Conservation (phyloP, 1,284 basidiomycete genomes). For the Agaricales sp. region DNA sequence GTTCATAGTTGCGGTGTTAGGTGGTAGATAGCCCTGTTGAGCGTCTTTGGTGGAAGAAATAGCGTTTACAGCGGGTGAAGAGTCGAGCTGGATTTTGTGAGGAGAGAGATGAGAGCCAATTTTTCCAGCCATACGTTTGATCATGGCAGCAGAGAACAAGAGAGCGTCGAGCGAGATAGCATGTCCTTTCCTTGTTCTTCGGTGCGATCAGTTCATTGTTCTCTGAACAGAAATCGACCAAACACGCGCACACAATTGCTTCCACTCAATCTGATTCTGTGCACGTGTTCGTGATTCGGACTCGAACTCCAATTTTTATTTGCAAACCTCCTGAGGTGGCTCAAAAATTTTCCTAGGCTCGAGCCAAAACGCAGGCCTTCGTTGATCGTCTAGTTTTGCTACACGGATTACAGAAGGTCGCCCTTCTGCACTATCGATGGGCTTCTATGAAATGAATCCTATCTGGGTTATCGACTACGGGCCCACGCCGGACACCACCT, state of each 20-base stretch:
- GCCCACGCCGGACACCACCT: too few species aligned
- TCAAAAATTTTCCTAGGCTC: too few species aligned
- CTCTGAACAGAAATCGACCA: conserved; percentile 7
- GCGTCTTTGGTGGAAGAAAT: conserved; percentile 12
- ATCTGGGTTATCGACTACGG: too few species aligned
- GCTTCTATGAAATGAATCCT: too few species aligned
- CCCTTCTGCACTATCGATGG: too few species aligned
- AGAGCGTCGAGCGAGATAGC: too few species aligned
- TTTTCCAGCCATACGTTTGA: conserved; percentile 34
- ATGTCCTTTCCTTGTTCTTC: too few species aligned
- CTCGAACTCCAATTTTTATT: too few species aligned
- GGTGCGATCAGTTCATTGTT: conserved; percentile 7
- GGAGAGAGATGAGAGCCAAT: conserved; percentile 21
- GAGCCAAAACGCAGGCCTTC: too few species aligned
- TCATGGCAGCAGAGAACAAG: conserved; percentile 23
- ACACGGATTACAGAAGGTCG: too few species aligned
- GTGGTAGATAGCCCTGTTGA: conserved; percentile 11
- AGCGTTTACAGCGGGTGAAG: conserved; percentile 9
- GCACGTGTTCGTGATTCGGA: conserved; percentile 1
- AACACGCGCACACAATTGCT: conserved; percentile 8
- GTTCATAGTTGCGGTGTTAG: conserved; percentile 7
- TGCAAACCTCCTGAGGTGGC: too few species aligned
- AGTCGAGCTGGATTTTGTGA: conserved; percentile 11
- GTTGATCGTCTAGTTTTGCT: too few species aligned
- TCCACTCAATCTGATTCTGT: conserved; percentile 6